A percentile compares a stretch with the other conserved stretches of the same genome.
These are phyloP conservation scores for Centella asiatica DNA, from an alignment of 129 eudicot species.

Conservation along the genomic window DNA sequence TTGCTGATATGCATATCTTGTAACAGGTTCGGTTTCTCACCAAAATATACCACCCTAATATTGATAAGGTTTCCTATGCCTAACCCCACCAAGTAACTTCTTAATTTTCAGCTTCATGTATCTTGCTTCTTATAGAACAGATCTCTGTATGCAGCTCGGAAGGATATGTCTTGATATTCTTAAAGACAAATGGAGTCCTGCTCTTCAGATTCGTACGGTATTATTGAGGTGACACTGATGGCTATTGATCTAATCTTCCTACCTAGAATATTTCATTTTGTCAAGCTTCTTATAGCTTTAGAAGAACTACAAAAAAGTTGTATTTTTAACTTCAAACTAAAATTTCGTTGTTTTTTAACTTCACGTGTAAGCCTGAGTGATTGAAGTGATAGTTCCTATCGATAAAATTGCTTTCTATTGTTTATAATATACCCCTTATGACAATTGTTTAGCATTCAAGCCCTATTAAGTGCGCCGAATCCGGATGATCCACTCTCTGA, in stretches of 20 bases:
- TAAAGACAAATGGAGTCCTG: conserved; percentile 99
- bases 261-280: neutral
- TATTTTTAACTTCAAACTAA: too few species aligned
- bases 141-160: conserved; percentile 60
- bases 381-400: too few species aligned
- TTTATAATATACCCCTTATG: neutral
- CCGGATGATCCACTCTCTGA: conserved; percentile 97
- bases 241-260: neutral
- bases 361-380: too few species aligned
- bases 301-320: too few species aligned
- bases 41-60: conserved; percentile 93
- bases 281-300: neutral
- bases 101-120: neutral
- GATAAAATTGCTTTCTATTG: too few species aligned
- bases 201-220: conserved; percentile 93
- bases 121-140: conserved; percentile 7
- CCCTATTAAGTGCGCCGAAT: conserved; percentile 95
- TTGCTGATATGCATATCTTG: conserved; percentile 9
- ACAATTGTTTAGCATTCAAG: conserved; percentile 60
- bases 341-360: too few species aligned
- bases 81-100: conserved; percentile 3
- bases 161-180: conserved; percentile 96
- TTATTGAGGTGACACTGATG: conserved; percentile 53
- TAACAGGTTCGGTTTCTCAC: conserved; percentile 93
- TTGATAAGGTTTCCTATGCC: conserved; percentile 63